These are phyloP conservation scores for Silene conica DNA, from an alignment of 148 eudicot genomes.

Conservation along the genomic window DNA sequence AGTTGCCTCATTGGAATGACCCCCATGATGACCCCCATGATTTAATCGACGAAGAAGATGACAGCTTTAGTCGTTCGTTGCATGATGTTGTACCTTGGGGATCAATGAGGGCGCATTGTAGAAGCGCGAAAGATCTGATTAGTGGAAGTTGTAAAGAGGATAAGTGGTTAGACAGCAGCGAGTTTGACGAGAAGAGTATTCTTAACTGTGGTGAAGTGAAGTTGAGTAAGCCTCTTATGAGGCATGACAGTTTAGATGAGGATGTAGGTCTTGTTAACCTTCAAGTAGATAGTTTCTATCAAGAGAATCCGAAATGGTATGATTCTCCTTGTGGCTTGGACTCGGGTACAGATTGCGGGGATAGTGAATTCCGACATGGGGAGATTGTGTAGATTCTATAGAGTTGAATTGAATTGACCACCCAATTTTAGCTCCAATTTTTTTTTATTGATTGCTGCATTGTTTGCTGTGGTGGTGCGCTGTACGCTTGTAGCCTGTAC, in stretches of 20 bases:
- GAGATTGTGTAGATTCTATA: conserved; percentile 54
- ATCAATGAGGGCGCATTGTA: conserved; percentile 58
- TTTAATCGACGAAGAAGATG: conserved; percentile 81
- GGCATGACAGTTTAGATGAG: conserved; percentile 58
- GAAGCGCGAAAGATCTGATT: conserved; percentile 58
- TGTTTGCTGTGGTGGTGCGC: conserved; percentile 38
- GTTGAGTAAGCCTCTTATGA: conserved; percentile 58
- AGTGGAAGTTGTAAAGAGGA: conserved; percentile 68
- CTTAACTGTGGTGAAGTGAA: conserved; percentile 62
- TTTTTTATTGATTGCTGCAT: conserved; percentile 20
- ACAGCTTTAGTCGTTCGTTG: conserved; percentile 77
- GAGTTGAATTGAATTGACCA: conserved; percentile 36
- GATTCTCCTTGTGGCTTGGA: conserved; percentile 95
- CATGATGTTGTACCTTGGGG: conserved; percentile 85
- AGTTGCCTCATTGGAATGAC: conserved; percentile 72
- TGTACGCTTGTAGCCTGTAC: conserved; percentile 55
- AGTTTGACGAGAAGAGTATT: conserved; percentile 75
- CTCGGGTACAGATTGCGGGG: conserved; percentile 70
- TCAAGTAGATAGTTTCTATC: conserved; percentile 85
- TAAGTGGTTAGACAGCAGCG: conserved; percentile 65
- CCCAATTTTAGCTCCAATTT: conserved; percentile 35
- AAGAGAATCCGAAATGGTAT: conserved; percentile 88
- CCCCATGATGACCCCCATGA: conserved; percentile 54
- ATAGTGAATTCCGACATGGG: conserved; percentile 63
- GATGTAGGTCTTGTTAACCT: conserved; percentile 79